These are phyloP conservation scores for Dittrichia graveolens DNA, from an alignment of 129 eudicot genomes.

Conservation along the genomic window DNA sequence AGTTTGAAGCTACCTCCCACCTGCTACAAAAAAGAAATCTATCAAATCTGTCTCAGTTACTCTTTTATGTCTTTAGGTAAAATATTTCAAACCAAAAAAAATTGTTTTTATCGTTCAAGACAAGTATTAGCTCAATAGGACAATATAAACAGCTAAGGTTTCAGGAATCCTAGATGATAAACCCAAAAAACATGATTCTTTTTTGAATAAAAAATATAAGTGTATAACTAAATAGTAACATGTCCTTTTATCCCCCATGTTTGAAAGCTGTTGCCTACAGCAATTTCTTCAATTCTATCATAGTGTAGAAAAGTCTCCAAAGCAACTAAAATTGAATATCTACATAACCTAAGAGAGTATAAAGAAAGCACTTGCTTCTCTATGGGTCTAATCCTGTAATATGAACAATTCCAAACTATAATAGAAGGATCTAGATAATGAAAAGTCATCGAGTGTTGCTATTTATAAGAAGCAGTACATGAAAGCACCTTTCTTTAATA, in stretches of 20 bases:
- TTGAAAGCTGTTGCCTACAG: too few species aligned
- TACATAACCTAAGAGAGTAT: neutral
- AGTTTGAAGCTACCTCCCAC: slow-evolving; percentile 66
- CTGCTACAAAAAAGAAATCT: slow-evolving; percentile 43
- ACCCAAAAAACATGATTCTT: neutral
- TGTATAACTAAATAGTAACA: too few species aligned
- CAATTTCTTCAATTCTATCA: too few species aligned
- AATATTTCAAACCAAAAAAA: neutral
- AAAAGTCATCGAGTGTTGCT: too few species aligned
- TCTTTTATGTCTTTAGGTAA: neutral
- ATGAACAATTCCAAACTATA: neutral
- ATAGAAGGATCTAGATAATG: too few species aligned
- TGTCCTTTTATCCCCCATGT: neutral
- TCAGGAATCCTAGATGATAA: neutral
- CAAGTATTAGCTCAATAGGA: neutral
- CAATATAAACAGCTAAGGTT: neutral
- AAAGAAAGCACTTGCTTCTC: slow-evolving; percentile 5
- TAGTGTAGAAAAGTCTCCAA: neutral
- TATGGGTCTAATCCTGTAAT: neutral
- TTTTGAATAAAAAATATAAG: neutral
- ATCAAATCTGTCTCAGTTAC: slow-evolving; percentile 19
- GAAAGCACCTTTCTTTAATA: neutral
- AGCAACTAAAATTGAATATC: neutral
- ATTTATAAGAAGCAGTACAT: too few species aligned
- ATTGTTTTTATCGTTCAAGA: neutral